phyloP scores from a whole-genome alignment of 306 rosid genomes.

The Arachis stenosperma region DNA sequence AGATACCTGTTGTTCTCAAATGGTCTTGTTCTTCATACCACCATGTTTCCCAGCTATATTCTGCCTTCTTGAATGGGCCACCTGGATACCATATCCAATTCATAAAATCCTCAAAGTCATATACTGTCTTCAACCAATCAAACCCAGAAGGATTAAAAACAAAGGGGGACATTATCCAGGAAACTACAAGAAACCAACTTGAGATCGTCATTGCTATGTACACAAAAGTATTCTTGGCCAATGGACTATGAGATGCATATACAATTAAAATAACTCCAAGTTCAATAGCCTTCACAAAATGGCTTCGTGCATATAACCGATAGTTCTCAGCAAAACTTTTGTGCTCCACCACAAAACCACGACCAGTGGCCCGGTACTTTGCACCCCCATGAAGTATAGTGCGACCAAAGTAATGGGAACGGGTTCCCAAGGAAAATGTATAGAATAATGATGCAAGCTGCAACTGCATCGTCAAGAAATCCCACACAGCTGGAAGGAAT shows the following conservation, averaged over 20 bases:
- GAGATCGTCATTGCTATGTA: conserved; percentile 74
- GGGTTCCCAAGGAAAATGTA: conserved; percentile 91
- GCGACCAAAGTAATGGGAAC: conserved; percentile 84
- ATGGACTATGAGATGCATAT: conserved; percentile 71
- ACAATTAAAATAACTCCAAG: conserved; percentile 82
- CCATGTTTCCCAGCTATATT: conserved; percentile 94
- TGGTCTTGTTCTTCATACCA: conserved; percentile 96
- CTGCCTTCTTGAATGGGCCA: conserved; percentile 70
- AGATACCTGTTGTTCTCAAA: conserved; percentile 85
- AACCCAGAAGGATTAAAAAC: conserved; percentile 93
- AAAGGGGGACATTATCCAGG: conserved; percentile 95
- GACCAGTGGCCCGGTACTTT: conserved; percentile 93
- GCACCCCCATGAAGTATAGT: conserved; percentile 98
- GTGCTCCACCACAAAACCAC: conserved; percentile 96
- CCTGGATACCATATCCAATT: conserved; percentile 85
- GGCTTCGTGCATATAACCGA: conserved; percentile 87
- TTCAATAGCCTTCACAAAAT: conserved; percentile 90
- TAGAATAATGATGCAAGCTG: conserved; percentile 81
- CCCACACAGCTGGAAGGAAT: conserved; percentile 86
- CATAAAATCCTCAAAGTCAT: conserved; percentile 82
- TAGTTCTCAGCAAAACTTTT: conserved; percentile 93
- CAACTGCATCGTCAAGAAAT: conserved; percentile 88
- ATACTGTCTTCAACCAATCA: conserved; percentile 98
- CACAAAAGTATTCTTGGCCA: conserved; percentile 59
- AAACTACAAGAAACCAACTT: conserved; percentile 88